Evolutionary conservation across 2,329 filamentous ascomycete genomes (phyloP), one percentile per base, ranked within the genome.

Genomic region (Neonectria hederae): DNA sequence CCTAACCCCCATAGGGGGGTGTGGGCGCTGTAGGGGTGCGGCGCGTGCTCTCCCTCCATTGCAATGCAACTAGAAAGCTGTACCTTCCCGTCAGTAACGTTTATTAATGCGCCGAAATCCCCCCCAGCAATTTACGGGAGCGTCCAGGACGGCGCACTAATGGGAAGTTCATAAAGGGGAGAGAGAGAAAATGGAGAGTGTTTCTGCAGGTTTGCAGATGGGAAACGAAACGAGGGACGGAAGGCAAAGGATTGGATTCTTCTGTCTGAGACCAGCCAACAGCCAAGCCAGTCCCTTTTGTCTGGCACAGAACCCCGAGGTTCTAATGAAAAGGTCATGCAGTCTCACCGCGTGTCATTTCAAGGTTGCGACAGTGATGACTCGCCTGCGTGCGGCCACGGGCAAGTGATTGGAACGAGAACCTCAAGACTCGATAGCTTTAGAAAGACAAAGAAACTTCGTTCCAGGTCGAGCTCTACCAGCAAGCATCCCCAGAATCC

Each of bases 261-360:
- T 28, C 7, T 11, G 54, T 49, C 54, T 57, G 24, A 57, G 54
- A 57, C 54, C 40, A 40, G 53, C 28, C 54, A 45, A n/a, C 40
- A 46, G 24, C 28, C 53, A 19, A 35, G 19, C n/a, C 48, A 19
- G 32, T 14, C 7, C 6, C 21, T 13, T 48, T n/a, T 49, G 14
- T n/a, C 17, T 28, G 24, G 24, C n/a, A 22, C 45, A 48, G 45
- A 48, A 48, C 30, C 45, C 22, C 22, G 45, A 17, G 45, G 28
- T 10, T 30, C 26, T 51, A 14, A 51, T 51, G n/a, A 51, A 51
- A 45, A 49, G 43, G 43, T 57, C 54, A 49, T 57, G 54, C 54
- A 28, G 54, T 49, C 54, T 57, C 54, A 49, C 54, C 30, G 43
- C 30, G 54, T 57, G 54, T 38, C 30, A 46, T 57, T 46, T 38